A percentile compares a stretch with the other conserved stretches of the same genome.
Evolutionary conservation across 192 early-diverging fungal species (phyloP).

Genomic region (Funneliformis geosporum): DNA sequence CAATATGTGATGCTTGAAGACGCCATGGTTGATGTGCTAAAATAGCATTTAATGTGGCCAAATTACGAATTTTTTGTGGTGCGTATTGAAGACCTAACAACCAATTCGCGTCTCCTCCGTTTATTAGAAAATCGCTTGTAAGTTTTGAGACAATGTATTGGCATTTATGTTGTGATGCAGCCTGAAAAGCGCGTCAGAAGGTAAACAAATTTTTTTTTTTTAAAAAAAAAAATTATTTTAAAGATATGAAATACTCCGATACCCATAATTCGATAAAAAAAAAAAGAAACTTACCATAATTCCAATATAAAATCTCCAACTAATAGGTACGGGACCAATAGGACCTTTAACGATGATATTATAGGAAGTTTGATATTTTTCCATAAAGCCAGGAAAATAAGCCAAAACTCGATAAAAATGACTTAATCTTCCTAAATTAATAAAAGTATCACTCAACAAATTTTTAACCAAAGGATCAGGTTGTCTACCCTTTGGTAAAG

Average conservation of each 20-base stretch:
- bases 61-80: slow-evolving; percentile 52
- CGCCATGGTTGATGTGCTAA: slow-evolving; percentile 61
- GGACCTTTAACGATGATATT: slow-evolving; percentile 43
- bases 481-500: slow-evolving; percentile 45
- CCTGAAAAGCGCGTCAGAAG: slow-evolving; percentile 35
- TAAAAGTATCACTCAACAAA: slow-evolving; percentile 53
- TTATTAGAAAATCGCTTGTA: slow-evolving; percentile 52
- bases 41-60: slow-evolving; percentile 45
- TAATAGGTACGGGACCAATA: slow-evolving; percentile 48
- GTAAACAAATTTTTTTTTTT: slow-evolving; percentile 1
- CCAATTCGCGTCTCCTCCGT: slow-evolving; percentile 57
- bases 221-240: not conserved
- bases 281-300: slow-evolving; percentile 54
- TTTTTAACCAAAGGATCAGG: slow-evolving; percentile 51
- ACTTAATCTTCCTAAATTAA: slow-evolving; percentile 48
- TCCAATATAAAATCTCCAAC: slow-evolving; percentile 54
- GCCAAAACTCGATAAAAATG: slow-evolving; percentile 54
- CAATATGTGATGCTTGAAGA: slow-evolving; percentile 42
- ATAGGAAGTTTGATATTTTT: slow-evolving; percentile 48
- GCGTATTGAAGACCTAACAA: slow-evolving; percentile 47
- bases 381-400: slow-evolving; percentile 58
- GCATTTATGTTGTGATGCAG: slow-evolving; percentile 55
- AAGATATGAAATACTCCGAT: not conserved
- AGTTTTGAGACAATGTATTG: slow-evolving; percentile 56
- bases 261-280: not conserved